phyloP scores from a whole-genome alignment of 192 early-diverging fungal species.

The Podila verticillata region DNA sequence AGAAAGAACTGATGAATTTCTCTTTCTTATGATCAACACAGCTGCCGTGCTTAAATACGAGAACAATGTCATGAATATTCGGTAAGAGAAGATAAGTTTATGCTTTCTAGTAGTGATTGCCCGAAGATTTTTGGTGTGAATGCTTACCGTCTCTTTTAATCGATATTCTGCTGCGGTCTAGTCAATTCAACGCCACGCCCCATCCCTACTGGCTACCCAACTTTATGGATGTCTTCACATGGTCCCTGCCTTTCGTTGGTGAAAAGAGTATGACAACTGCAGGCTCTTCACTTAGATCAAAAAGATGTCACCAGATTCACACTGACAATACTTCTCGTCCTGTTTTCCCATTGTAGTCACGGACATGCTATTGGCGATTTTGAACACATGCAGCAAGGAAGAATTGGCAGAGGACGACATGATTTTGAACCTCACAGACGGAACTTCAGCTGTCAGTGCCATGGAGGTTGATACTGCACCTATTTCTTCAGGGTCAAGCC shows the following conservation, averaged over 20 bases:
- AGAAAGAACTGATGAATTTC: background rate
- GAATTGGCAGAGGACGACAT: conserved; percentile 80
- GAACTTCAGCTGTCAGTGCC: background rate
- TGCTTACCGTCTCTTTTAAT: no score
- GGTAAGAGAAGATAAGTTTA: conserved; percentile 71
- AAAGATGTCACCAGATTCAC: background rate
- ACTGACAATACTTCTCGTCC: background rate
- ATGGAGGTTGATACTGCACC: conserved; percentile 42
- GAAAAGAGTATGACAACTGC: conserved; percentile 82
- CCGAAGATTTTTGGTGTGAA: no score
- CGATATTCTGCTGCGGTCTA: background rate
- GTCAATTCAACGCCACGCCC: conserved; percentile 85
- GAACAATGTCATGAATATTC: conserved; percentile 99
- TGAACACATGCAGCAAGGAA: conserved; percentile 96
- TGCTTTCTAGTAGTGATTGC: no score
- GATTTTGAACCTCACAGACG: conserved; percentile 30
- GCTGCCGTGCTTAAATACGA: conserved; percentile 98
- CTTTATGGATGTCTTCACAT: conserved; percentile 99
- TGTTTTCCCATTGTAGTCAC: conserved; percentile 70
- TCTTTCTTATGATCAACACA: conserved; percentile 25
- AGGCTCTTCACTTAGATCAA: background rate
- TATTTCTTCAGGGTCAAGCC: conserved; percentile 13
- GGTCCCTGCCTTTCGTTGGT: conserved; percentile 97
- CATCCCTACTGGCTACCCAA: conserved; percentile 99
- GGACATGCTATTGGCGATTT: conserved; percentile 94